These are phyloP conservation scores for Venturia asperata DNA, from an alignment of 2,329 filamentous ascomycete species.

Conservation along the genomic window DNA sequence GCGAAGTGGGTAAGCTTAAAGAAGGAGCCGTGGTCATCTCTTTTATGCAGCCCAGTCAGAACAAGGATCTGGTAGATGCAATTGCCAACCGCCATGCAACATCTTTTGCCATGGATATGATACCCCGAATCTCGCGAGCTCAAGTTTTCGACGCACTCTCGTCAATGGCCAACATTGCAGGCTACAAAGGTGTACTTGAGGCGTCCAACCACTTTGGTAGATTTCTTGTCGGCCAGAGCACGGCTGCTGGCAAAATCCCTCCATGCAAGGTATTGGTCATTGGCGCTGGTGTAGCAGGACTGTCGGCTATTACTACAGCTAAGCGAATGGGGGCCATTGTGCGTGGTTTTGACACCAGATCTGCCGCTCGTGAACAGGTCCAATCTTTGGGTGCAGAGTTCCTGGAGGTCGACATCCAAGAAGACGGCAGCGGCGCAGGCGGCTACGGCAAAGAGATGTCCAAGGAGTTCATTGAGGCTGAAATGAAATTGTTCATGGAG, in stretches of 20 bases:
- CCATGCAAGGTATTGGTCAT: conserved; percentile 87
- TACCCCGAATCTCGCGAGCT: conserved; percentile 80
- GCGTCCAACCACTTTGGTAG: conserved; percentile 84
- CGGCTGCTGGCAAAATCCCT: conserved; percentile 82
- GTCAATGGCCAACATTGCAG: conserved; percentile 91
- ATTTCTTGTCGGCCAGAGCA: conserved; percentile 83
- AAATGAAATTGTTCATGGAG: conserved; percentile 87
- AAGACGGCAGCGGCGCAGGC: conserved; percentile 76
- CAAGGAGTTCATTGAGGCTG: conserved; percentile 83
- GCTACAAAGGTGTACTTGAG: conserved; percentile 86
- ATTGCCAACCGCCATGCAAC: conserved; percentile 66
- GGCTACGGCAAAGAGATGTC: conserved; percentile 94
- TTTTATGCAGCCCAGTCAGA: conserved; percentile 76
- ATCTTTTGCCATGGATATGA: conserved; percentile 85
- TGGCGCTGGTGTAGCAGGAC: conserved; percentile 78
- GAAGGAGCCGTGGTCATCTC: conserved; percentile 70
- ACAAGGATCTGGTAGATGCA: conserved; percentile 65
- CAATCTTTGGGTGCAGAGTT: conserved; percentile 87
- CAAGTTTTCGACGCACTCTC: conserved; percentile 82
- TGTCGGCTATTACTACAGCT: conserved; percentile 77
- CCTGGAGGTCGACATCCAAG: conserved; percentile 75
- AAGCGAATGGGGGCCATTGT: conserved; percentile 83
- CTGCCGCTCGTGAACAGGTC: conserved; percentile 82
- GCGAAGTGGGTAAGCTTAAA: conserved; percentile 62
- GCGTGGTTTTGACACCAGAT: conserved; percentile 81